phyloP scores from a whole-genome alignment of 1,284 basidiomycete genomes.

The Puccinia novopanici region DNA sequence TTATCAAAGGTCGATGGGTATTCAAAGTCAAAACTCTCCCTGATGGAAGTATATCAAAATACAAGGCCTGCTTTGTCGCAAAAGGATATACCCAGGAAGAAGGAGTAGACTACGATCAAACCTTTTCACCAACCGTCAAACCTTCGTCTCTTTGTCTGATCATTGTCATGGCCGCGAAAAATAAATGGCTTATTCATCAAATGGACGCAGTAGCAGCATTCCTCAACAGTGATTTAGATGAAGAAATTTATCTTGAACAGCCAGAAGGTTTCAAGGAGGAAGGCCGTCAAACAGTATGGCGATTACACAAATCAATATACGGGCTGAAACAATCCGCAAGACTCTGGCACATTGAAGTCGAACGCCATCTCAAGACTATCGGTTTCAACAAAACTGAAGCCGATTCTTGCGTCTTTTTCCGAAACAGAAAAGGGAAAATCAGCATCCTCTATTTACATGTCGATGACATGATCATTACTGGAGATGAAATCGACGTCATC shows the following conservation, averaged over 20 bases:
- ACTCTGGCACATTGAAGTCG: constrained; percentile 3
- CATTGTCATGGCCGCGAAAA: constrained; percentile 40
- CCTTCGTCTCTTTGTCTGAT: constrained; percentile 33
- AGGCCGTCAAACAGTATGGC: background rate
- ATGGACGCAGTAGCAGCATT: too few species aligned
- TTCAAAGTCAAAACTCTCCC: constrained; percentile 32
- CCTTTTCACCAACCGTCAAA: constrained; percentile 45
- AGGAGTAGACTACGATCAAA: constrained; percentile 50
- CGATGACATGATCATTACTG: constrained; percentile 5
- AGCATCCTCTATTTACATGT: background rate
- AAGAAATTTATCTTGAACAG: constrained; percentile 18
- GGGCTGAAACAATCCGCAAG: constrained; percentile 6
- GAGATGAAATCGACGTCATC: background rate
- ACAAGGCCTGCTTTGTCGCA: constrained; percentile 52
- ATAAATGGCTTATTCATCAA: constrained; percentile 35
- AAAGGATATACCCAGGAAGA: constrained; percentile 50
- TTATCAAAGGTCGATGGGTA: background rate
- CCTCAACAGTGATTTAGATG: constrained; percentile 48
- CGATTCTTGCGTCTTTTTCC: background rate
- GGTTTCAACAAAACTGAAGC: background rate
- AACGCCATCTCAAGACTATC: background rate
- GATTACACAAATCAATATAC: constrained; percentile 13
- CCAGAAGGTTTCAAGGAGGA: constrained; percentile 9
- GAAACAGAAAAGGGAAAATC: background rate
- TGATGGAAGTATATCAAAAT: constrained; percentile 19